A percentile compares a stretch with the other conserved stretches of the same genome.
These are phyloP conservation scores for Penicillium lividum DNA, from an alignment of 495 filamentous ascomycete species.

Conservation along the genomic window DNA sequence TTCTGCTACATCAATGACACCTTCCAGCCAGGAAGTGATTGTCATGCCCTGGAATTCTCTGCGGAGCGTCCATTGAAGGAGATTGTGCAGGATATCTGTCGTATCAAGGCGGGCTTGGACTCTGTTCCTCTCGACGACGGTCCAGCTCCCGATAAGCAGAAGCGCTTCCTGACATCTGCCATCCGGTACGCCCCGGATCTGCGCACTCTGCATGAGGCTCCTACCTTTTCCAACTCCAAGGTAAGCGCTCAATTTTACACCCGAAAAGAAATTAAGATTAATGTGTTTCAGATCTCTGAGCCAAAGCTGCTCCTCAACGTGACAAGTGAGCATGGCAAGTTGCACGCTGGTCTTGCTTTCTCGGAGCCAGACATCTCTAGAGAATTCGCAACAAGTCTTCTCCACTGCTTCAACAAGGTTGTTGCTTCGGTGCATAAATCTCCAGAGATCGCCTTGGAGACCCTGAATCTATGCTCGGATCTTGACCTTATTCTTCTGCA, in stretches of 20 bases:
- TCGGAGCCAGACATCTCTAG: neutral
- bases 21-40: neutral
- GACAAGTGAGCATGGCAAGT: neutral
- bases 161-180: neutral
- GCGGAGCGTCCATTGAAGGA: neutral
- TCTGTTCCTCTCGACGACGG: neutral
- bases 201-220: neutral
- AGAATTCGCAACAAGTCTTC: neutral
- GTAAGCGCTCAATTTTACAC: neutral
- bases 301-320: neutral
- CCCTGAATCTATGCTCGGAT: neutral
- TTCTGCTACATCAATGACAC: neutral
- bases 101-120: neutral
- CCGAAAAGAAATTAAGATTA: no score
- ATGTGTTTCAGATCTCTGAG: neutral
- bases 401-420: neutral
- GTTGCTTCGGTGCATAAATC: neutral
- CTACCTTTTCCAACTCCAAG: neutral
- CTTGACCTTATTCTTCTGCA: conserved; percentile 1
- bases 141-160: neutral
- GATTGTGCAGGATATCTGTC: neutral
- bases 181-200: neutral
- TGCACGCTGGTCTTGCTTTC: neutral
- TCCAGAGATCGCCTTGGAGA: neutral
- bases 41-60: neutral